Base-by-base conservation (phyloP, 257 asterid species). In the Lithospermum erythrorhizon region DNA sequence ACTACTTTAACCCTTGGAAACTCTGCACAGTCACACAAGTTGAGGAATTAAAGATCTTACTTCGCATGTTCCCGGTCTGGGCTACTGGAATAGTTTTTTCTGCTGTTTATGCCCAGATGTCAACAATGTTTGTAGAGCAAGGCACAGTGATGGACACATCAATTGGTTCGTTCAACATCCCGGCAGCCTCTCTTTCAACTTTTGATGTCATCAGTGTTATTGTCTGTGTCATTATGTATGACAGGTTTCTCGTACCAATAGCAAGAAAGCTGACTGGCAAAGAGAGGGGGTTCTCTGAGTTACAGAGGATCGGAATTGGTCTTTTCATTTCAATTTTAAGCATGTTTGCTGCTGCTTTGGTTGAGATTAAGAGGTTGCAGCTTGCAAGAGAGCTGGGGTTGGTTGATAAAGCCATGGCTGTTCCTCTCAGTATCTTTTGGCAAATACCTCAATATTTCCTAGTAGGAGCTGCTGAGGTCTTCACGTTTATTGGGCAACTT, bases 51-150 rank as follows among this genome's bases (percentile, higher is more conserved):
- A 87, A 90, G 68, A 87, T 87, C 65, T 63, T 90, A 73, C 79
- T 85, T 52, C 89, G 98, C 53, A 87, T 90, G 96, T 87, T 90
- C 49, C 96, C 98, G 61, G 78, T 87, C 57, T 90, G 95, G 96
- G 96, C 94, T 18, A 83, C 96, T 3, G 95, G 94, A n/a, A 90
- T 90, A 30, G 81, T 87, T 70, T 87, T 90, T 63, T 68, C 93
- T 5, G 95, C 98, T 1, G 95, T 85, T 30, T 85, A 87, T 53
- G 94, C 95, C 49, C 98, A 90, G 74, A 82, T 90, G 95, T 80
- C 95, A 6, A 82, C 95, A 8, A 83, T 90, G 94, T 90, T 90
- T 22, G 95, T 90, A 2, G 98, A 82, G 81, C 98, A 90, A 73
- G 98, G 98, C 75, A 83, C 73, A 75, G 73, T 87, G 74, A 87